A percentile compares a stretch with the other conserved stretches of the same genome.
phyloP scores from a whole-genome alignment of 2,329 filamentous ascomycete genomes.

The Alternaria tenuissima region DNA sequence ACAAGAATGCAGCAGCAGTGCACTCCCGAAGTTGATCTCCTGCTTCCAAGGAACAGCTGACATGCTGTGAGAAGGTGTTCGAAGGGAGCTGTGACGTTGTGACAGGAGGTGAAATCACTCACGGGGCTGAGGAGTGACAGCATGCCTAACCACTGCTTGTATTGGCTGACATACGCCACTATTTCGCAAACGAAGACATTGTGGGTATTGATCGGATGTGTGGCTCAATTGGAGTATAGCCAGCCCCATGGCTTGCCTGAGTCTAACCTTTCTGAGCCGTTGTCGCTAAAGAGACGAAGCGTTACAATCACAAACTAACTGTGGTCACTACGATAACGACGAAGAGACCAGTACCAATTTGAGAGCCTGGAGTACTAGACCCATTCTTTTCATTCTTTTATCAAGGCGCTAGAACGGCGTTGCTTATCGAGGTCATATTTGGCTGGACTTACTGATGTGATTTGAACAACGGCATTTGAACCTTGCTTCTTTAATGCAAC shows the following conservation, averaged over 20 bases:
- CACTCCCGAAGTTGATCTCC: not conserved
- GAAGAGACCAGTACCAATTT: no score
- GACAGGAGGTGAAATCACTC: not conserved
- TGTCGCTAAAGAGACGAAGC: not conserved
- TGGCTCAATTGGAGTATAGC: not conserved
- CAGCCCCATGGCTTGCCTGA: not conserved
- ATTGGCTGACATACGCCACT: not conserved
- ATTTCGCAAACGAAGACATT: not conserved
- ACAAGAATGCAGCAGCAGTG: not conserved
- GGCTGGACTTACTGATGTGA: no score
- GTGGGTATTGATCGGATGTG: not conserved
- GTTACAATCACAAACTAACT: accelerated
- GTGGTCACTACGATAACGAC: not conserved
- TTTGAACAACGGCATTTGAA: no score
- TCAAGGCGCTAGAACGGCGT: no score
- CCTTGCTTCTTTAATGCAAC: no score
- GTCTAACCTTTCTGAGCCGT: not conserved
- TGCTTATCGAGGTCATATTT: no score
- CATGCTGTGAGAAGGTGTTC: not conserved
- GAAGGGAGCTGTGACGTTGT: not conserved
- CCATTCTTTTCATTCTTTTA: no score
- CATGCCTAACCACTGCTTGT: not conserved
- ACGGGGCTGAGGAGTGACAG: not conserved
- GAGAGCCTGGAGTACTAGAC: no score
- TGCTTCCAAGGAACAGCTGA: not conserved